Percentiles rank a stretch among this genome's conserved stretches.
Evolutionary conservation across 805 yeast genomes (phyloP).

Genomic region (Yamadazyma laniorum): DNA sequence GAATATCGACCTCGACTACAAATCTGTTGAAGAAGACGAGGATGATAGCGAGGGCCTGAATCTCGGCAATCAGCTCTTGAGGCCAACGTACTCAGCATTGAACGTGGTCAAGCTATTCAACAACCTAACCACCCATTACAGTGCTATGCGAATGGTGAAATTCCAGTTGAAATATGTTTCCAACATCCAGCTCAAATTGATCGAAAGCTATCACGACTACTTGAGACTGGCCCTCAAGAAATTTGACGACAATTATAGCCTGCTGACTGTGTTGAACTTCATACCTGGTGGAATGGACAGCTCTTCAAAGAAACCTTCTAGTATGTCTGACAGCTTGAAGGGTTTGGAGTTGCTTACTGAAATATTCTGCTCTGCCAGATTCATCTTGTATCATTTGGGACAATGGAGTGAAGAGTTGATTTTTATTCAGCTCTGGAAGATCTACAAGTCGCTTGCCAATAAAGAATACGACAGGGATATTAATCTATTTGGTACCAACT

Average conservation of each 20-base stretch:
- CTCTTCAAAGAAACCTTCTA: constrained; percentile 22
- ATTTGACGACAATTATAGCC: constrained; percentile 38
- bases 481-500: constrained; percentile 30
- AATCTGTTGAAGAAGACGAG: constrained; percentile 8
- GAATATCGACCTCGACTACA: constrained; percentile 55
- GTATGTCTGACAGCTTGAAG: constrained; percentile 21
- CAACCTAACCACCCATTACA: constrained; percentile 54
- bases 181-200: constrained; percentile 54
- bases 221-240: constrained; percentile 42
- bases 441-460: constrained; percentile 22
- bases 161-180: constrained; percentile 56
- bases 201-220: constrained; percentile 50
- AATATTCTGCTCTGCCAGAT: constrained; percentile 35
- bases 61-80: constrained; percentile 11
- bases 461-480: constrained; percentile 16
- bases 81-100: constrained; percentile 63
- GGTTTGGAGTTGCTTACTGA: constrained; percentile 30
- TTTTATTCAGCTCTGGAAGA: constrained; percentile 40
- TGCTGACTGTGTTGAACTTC: constrained; percentile 30
- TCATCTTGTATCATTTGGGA: constrained; percentile 26
- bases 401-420: constrained; percentile 40
- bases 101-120: constrained; percentile 57
- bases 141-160: constrained; percentile 47
- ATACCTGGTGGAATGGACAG: constrained; percentile 37
- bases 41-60: neutral